These are phyloP conservation scores for Penicillium psychrofluorescens DNA, from an alignment of 495 filamentous ascomycete species.

Conservation along the genomic window DNA sequence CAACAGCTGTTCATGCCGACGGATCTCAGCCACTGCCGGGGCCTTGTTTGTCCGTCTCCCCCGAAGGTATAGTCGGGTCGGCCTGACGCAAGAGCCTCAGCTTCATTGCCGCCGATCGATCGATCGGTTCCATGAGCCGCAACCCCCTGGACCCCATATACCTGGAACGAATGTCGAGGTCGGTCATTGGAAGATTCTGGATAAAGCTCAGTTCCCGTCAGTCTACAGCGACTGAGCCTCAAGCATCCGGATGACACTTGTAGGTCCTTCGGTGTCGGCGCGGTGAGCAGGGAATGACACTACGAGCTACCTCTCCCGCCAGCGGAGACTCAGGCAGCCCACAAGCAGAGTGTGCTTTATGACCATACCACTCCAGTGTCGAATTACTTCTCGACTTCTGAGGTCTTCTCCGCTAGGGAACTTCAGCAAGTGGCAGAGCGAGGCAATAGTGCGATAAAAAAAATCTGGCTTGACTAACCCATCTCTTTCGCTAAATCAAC, in stretches of 20 bases:
- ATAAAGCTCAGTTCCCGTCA: too few relatives aligned
- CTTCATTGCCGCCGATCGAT: not conserved
- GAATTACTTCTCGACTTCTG: too few relatives aligned
- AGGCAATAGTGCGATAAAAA: conserved; percentile 2
- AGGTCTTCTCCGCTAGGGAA: not conserved
- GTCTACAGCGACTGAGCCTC: too few relatives aligned
- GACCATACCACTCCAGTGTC: too few relatives aligned
- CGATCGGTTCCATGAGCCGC: not conserved
- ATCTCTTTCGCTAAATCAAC: conserved; percentile 10
- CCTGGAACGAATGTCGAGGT: not conserved
- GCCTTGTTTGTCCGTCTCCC: not conserved
- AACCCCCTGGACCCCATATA: not conserved
- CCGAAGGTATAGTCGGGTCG: conserved; percentile 1
- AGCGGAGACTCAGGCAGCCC: too few relatives aligned
- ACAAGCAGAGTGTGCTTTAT: too few relatives aligned
- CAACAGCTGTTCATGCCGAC: not conserved
- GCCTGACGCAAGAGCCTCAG: not conserved
- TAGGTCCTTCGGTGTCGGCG: too few relatives aligned
- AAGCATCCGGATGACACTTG: too few relatives aligned
- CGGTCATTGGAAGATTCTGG: too few relatives aligned
- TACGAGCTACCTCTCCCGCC: too few relatives aligned
- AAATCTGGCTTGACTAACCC: conserved; percentile 15
- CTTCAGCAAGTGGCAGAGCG: not conserved
- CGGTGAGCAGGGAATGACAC: too few relatives aligned
- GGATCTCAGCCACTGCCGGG: not conserved